These are phyloP conservation scores for Viola pubescens DNA, from an alignment of 441 rosid genomes.

Conservation along the genomic window DNA sequence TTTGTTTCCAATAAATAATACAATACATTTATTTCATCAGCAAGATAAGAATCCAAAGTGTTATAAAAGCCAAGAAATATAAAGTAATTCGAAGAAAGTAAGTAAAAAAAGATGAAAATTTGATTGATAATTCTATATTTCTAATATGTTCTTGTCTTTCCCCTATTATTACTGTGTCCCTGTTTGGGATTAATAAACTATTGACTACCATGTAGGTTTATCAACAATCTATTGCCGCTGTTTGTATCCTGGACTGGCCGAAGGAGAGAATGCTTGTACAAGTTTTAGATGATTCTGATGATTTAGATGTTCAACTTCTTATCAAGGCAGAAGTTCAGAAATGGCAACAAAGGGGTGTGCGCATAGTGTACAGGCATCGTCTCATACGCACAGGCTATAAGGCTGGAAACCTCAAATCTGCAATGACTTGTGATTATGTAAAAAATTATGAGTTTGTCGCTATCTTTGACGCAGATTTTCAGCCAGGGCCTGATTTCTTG, in stretches of 20 bases:
- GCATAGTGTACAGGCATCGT: constrained; percentile 73
- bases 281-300: constrained; percentile 86
- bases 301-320: constrained; percentile 62
- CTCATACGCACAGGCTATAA: constrained; percentile 89
- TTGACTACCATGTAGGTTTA: constrained; percentile 48
- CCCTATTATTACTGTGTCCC: neutral
- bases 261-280: constrained; percentile 85
- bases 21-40: no score
- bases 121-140: no score
- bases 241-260: constrained; percentile 87
- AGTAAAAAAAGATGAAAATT: no score
- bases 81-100: no score
- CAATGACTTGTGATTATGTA: constrained; percentile 80
- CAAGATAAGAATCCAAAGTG: no score
- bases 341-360: constrained; percentile 89
- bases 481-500: constrained; percentile 79
- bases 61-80: no score
- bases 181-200: neutral
- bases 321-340: constrained; percentile 85
- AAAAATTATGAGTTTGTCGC: constrained; percentile 86
- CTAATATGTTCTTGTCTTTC: neutral
- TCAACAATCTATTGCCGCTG: constrained; percentile 80
- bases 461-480: constrained; percentile 92
- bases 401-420: constrained; percentile 94
- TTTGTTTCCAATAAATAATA: no score